Conservation (phyloP, 345 rosid genomes). For the Hibiscus trionum region DNA sequence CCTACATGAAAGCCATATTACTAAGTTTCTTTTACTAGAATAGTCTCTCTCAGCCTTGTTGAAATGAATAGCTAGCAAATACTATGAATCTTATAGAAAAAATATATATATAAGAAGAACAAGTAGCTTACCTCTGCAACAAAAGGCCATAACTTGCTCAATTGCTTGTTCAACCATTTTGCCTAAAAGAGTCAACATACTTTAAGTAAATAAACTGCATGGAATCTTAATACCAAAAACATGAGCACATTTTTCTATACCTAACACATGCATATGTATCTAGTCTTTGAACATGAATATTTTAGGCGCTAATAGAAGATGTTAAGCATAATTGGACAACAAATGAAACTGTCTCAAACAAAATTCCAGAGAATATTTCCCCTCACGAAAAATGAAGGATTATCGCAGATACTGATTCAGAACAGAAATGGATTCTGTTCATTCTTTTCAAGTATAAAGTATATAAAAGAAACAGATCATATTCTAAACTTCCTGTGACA, state of each 20-base stretch:
- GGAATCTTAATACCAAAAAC: neutral
- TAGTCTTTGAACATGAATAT: neutral
- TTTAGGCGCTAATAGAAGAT: no score
- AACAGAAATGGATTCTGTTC: no score
- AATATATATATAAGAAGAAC: neutral
- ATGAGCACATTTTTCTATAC: neutral
- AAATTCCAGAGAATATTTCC: no score
- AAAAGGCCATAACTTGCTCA: conserved; percentile 92
- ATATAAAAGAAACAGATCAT: no score
- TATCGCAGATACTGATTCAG: no score
- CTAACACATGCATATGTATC: neutral
- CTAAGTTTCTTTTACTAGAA: no score
- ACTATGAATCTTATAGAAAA: conserved; percentile 8
- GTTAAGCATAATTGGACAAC: no score
- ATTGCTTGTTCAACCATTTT: conserved; percentile 95
- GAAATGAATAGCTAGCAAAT: neutral
- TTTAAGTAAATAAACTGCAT: conserved; percentile 1
- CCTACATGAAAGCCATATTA: neutral
- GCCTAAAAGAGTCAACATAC: conserved; percentile 46
- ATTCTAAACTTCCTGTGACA: no score
- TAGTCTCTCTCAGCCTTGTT: conserved; percentile 6
- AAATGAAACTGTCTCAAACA: no score
- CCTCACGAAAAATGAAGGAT: no score
- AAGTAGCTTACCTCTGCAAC: conserved; percentile 69
- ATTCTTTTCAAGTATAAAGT: no score